Base-by-base conservation (phyloP, 176 grass and related monocot species). In the Ensete glaucum region DNA sequence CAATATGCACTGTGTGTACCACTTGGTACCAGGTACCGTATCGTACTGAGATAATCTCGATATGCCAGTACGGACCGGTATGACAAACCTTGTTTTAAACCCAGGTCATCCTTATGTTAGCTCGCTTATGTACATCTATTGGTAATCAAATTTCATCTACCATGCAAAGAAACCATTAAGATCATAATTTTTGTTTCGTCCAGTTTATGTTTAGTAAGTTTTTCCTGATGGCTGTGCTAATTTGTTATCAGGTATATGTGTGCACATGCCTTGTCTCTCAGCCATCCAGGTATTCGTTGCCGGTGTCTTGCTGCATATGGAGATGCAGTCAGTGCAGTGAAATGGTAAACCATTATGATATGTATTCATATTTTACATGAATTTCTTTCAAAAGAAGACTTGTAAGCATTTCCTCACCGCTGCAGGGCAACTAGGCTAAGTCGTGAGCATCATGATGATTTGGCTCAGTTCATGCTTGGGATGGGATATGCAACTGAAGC, bases 401-500 rank as follows among this genome's bases (percentile, higher is more conserved):
- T 67, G 14, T 75, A 8, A 60, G 15, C 24, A 54, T 70, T 74
- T 54, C 82, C 60, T 66, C 11, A 81, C 77, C 74, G 78, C 51
- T 78, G 50, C 91, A 99, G 95, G 95, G 95, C 95, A 62, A 94
- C 88, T 81, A 86, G 90, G 82, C 90, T 99, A 80, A 91, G 88
- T 54, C 81, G 95, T 60, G 95, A 99, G 66, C 95, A 99, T 68
- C 95, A 94, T 82, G 95, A 99, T 85, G 95, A 99, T 83, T 90
- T 99, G 48, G 95, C 95, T 76, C 88, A 99, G 65, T 99, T 99
- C 86, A 91, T 99, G 95, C 86, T 99, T 81, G 95, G 95, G 73
- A 99, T 99, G 95, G 95, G 95, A 64, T 99, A 99, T 87, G 95
- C 95, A 69, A 94, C 95, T 72, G 95, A 99, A 91, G 95, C 95